A percentile compares a stretch with the other conserved stretches of the same genome.
These are phyloP conservation scores for Leccinum broughii DNA, from an alignment of 768 basidiomycete genomes.

Conservation along the genomic window DNA sequence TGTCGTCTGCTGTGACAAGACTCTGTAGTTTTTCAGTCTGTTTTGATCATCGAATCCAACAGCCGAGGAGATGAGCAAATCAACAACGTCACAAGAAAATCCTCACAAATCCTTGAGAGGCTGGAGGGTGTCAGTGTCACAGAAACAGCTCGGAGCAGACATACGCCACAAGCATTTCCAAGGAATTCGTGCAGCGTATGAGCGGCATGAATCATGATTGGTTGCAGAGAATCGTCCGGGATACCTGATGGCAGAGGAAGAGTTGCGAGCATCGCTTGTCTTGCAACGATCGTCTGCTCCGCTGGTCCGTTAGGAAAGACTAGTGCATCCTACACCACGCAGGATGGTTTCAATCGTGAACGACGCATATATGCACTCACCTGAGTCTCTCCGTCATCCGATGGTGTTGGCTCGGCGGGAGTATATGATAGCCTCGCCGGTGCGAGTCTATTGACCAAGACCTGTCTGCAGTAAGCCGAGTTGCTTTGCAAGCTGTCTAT, in stretches of 20 bases:
- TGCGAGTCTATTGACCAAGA: conserved; percentile 11
- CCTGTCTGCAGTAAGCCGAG: conserved; percentile 26
- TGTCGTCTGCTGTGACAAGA: conserved; percentile 67
- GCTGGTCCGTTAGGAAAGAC: conserved; percentile 13
- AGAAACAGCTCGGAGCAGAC: conserved; percentile 19
- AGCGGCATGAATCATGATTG: conserved; percentile 64
- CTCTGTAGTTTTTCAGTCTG: conserved; percentile 67
- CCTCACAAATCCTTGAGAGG: conserved; percentile 58
- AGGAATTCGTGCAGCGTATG: conserved; percentile 72
- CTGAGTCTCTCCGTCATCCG: conserved; percentile 8
- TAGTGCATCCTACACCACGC: conserved; percentile 4
- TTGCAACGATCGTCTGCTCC: conserved; percentile 48
- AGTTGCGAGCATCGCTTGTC: conserved; percentile 55
- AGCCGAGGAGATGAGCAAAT: neutral
- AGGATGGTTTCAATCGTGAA: neutral
- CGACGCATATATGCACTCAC: conserved; percentile 25
- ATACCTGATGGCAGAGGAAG: conserved; percentile 65
- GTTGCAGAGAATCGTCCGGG: conserved; percentile 66
- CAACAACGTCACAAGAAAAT: neutral
- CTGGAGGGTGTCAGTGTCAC: conserved; percentile 36
- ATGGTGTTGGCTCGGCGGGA: neutral
- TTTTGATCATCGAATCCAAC: neutral
- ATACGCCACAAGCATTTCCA: conserved; percentile 55
- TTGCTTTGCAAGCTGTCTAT: conserved; percentile 28
- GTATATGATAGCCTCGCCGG: conserved; percentile 3